These are phyloP conservation scores for Cyamopsis tetragonoloba DNA, from an alignment of 306 rosid genomes.

Conservation along the genomic window DNA sequence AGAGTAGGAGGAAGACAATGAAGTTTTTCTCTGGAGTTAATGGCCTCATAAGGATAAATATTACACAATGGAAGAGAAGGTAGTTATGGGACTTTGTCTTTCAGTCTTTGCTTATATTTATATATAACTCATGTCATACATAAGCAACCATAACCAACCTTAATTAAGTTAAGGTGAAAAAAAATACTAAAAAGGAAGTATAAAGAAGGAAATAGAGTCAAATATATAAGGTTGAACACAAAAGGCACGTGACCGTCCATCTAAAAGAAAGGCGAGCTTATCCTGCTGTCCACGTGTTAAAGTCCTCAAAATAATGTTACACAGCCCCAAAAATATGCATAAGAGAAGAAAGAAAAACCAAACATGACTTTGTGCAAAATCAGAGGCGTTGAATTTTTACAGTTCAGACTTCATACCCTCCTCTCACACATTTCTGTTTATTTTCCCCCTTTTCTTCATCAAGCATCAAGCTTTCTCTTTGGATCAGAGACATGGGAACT, in stretches of 20 bases:
- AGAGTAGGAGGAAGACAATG: not conserved
- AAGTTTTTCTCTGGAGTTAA: not conserved
- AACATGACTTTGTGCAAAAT: not conserved
- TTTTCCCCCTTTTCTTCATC: not conserved
- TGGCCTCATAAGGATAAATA: not conserved
- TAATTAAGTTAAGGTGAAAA: not conserved
- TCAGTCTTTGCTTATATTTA: not conserved
- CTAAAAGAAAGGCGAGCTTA: constrained; percentile 4
- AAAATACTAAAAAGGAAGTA: not conserved
- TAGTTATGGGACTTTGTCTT: not conserved
- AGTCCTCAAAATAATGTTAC: constrained; percentile 14
- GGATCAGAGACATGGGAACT: constrained; percentile 32
- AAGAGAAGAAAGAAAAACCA: not conserved
- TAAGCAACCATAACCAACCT: not conserved
- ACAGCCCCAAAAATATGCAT: not conserved
- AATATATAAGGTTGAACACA: constrained; percentile 19
- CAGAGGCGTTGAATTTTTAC: constrained; percentile 31
- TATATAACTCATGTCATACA: not conserved
- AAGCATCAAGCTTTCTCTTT: too few relatives aligned
- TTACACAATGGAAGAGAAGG: not conserved
- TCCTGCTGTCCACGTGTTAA: constrained; percentile 44
- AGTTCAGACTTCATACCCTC: not conserved
- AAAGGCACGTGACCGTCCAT: constrained; percentile 49
- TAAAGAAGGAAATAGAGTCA: not conserved
- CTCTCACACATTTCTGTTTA: not conserved